Evolutionary conservation across 2,329 filamentous ascomycete species (phyloP).

Genomic region (Volutella citrinella): DNA sequence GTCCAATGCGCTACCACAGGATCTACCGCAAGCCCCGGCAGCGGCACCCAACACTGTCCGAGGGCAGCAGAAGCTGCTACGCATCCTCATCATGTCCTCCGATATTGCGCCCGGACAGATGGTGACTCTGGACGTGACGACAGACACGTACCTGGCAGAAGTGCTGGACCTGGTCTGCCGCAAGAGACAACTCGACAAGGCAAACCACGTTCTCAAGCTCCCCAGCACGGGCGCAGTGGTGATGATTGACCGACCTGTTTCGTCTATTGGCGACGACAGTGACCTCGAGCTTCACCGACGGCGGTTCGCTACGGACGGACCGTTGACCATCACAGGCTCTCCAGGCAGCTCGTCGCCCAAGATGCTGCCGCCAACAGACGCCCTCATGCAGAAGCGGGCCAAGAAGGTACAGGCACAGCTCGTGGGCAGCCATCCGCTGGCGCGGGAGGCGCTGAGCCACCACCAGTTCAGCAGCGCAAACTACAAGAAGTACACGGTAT

Average conservation of each 20-base stretch:
- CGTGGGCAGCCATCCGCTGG: slow-evolving; percentile 63
- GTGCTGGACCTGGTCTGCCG: slow-evolving; percentile 76
- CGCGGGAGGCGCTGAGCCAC: slow-evolving; percentile 59
- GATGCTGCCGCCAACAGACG: slow-evolving; percentile 52
- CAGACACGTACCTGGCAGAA: slow-evolving; percentile 79
- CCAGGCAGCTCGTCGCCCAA: slow-evolving; percentile 70
- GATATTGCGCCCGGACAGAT: slow-evolving; percentile 71
- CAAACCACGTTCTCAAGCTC: slow-evolving; percentile 74
- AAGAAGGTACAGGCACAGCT: slow-evolving; percentile 48
- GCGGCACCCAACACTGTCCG: slow-evolving; percentile 44
- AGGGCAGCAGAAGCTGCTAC: slow-evolving; percentile 68
- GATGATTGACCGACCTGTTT: slow-evolving; percentile 73
- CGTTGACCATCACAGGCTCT: slow-evolving; percentile 64
- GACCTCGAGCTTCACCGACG: slow-evolving; percentile 74
- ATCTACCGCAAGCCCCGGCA: slow-evolving; percentile 50
- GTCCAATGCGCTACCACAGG: slow-evolving; percentile 51
- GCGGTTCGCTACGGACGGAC: slow-evolving; percentile 72
- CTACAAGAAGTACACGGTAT: slow-evolving; percentile 76
- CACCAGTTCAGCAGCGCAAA: slow-evolving; percentile 56
- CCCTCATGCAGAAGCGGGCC: slow-evolving; percentile 42
- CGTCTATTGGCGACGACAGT: slow-evolving; percentile 70
- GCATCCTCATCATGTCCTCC: slow-evolving; percentile 67
- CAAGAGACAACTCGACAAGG: slow-evolving; percentile 76
- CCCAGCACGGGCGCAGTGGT: slow-evolving; percentile 72
- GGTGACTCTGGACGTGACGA: slow-evolving; percentile 72